Conservation (phyloP, 768 basidiomycete species). For the Crassisporium funariophilum region DNA sequence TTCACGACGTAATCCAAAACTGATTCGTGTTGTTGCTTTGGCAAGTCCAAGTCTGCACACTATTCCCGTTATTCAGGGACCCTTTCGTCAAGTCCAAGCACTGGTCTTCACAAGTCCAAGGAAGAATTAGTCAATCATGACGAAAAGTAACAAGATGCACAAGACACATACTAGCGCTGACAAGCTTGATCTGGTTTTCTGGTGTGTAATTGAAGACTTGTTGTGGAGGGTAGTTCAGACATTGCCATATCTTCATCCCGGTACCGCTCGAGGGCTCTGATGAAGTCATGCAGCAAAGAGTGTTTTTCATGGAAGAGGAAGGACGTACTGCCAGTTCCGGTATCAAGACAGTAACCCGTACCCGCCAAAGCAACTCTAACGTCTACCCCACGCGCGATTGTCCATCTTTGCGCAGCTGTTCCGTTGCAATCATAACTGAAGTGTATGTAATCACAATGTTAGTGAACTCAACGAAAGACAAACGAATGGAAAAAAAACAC, state of each 20-base stretch:
- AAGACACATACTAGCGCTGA: conserved; percentile 1
- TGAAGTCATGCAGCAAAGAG: not conserved
- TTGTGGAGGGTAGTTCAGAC: conserved; percentile 14
- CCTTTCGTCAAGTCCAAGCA: conserved; percentile 26
- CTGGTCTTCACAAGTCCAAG: conserved; percentile 14
- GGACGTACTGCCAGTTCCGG: conserved; percentile 21
- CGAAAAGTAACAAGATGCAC: not conserved
- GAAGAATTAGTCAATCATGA: no score
- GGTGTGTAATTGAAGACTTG: conserved; percentile 23
- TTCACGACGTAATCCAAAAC: no score
- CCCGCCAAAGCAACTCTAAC: conserved; percentile 18
- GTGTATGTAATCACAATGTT: not conserved
- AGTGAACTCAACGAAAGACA: not conserved
- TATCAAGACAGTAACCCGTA: conserved; percentile 27
- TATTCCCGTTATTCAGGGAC: conserved; percentile 18
- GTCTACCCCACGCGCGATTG: conserved; percentile 14
- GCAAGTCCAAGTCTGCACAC: conserved; percentile 26
- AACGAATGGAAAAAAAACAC: not conserved
- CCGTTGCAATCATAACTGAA: conserved; percentile 31
- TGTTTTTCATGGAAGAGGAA: not conserved
- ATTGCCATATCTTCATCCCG: conserved; percentile 23
- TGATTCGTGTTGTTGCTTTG: conserved; percentile 11
- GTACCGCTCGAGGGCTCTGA: conserved; percentile 21
- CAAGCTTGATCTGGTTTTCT: conserved; percentile 18
- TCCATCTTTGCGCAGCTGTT: conserved; percentile 26